Percentiles rank a stretch among this genome's conserved stretches.
Evolutionary conservation across 441 rosid genomes (phyloP).

Genomic region (Mallotus repandus): DNA sequence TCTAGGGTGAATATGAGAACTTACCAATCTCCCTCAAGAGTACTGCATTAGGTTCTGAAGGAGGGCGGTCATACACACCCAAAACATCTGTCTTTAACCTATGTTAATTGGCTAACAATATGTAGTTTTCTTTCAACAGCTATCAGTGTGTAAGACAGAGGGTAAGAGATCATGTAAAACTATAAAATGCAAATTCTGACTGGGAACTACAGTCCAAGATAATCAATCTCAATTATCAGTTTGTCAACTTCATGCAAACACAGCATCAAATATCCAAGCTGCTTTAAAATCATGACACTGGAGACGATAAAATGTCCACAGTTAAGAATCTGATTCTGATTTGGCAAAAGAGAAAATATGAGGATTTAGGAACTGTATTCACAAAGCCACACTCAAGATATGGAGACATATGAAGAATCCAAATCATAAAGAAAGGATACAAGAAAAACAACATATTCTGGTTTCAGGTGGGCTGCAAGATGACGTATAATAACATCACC

Average conservation of each 20-base stretch:
- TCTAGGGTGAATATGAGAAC: slow-evolving; percentile 19
- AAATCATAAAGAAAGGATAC: slow-evolving; percentile 57
- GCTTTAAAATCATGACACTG: not conserved
- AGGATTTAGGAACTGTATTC: not conserved
- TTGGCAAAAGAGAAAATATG: not conserved
- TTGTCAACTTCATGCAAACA: not conserved
- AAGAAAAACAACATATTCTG: slow-evolving; percentile 85
- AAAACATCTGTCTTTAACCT: slow-evolving; percentile 73
- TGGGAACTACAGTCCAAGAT: not conserved
- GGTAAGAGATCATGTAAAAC: too few species aligned
- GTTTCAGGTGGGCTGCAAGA: slow-evolving; percentile 76
- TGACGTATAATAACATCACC: slow-evolving; percentile 94
- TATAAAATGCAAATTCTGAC: not conserved
- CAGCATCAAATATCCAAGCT: slow-evolving; percentile 1
- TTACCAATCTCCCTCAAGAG: slow-evolving; percentile 85
- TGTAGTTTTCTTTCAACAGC: not conserved
- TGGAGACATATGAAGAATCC: not conserved
- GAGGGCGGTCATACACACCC: slow-evolving; percentile 94
- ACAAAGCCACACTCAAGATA: not conserved
- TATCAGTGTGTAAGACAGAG: not conserved
- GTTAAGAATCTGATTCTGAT: not conserved
- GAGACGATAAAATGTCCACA: not conserved
- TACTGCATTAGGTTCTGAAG: slow-evolving; percentile 64
- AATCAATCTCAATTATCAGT: not conserved
- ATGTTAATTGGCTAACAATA: slow-evolving; percentile 46